Evolutionary conservation across 441 rosid genomes (phyloP).

Genomic region (Euphorbia schlechtendalii): DNA sequence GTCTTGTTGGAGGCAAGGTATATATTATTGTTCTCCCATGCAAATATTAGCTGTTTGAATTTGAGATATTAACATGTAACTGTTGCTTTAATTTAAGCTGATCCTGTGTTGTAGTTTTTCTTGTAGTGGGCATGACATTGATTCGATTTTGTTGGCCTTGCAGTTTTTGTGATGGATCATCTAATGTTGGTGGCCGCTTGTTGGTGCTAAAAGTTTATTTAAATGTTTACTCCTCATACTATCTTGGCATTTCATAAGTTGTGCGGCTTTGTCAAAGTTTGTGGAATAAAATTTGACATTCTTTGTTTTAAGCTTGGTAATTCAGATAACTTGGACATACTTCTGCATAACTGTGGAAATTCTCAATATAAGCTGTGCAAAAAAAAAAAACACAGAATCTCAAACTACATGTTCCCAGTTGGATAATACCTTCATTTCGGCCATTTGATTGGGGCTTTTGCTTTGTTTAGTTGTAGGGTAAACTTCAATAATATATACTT

Average conservation of each 20-base stretch:
- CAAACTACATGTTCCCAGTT: too few relatives aligned
- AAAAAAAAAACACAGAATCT: background rate
- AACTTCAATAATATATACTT: too few relatives aligned
- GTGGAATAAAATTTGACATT: constrained; percentile 24
- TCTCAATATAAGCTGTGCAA: background rate
- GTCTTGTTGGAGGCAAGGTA: too few relatives aligned
- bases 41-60: too few relatives aligned
- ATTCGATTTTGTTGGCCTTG: background rate
- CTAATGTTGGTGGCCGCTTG: constrained; percentile 10
- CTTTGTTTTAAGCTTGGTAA: background rate
- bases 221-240: constrained; percentile 7
- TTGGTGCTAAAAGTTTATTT: constrained; percentile 3
- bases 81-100: too few relatives aligned
- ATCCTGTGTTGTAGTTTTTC: background rate
- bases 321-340: constrained; percentile 3
- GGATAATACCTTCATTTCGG: too few relatives aligned
- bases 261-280: constrained; percentile 6
- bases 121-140: constrained; percentile 8
- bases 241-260: constrained; percentile 6
- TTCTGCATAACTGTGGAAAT: background rate
- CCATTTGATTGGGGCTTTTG: too few relatives aligned
- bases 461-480: too few relatives aligned
- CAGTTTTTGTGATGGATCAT: background rate
- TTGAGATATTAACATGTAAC: too few relatives aligned
- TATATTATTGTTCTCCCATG: too few relatives aligned